Evolutionary conservation across 176 grass and related monocot genomes (phyloP).

Genomic region (Zizania latifolia): DNA sequence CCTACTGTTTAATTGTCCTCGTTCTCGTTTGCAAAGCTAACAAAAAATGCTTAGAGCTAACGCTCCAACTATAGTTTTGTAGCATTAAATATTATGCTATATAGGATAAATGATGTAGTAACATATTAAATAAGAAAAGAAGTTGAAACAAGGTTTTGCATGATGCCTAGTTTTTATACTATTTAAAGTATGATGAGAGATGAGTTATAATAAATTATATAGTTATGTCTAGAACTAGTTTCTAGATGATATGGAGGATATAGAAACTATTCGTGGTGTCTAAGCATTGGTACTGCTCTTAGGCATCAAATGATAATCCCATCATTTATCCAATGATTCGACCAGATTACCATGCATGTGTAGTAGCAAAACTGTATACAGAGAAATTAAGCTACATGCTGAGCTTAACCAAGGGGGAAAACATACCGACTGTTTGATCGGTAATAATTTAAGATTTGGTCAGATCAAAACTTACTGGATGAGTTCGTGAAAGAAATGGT

Average conservation of each 20-base stretch:
- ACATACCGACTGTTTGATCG: background rate
- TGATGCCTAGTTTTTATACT: too few relatives aligned
- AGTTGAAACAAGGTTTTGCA: too few relatives aligned
- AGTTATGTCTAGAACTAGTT: too few relatives aligned
- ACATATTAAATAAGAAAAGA: too few relatives aligned
- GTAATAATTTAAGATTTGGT: background rate
- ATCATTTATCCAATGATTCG: background rate
- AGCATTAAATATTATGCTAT: too few relatives aligned
- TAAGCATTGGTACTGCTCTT: too few relatives aligned
- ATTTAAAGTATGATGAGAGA: too few relatives aligned
- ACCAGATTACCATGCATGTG: background rate
- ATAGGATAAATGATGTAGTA: too few relatives aligned
- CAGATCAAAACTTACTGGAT: slow-evolving; percentile 49
- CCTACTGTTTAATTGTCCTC: background rate
- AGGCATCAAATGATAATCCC: background rate
- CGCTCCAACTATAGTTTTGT: too few relatives aligned
- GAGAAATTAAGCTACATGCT: background rate
- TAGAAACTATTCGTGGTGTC: too few relatives aligned
- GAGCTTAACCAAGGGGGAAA: background rate
- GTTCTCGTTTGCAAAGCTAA: background rate
- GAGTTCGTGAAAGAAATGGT: slow-evolving; percentile 50
- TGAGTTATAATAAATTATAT: too few relatives aligned
- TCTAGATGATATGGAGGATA: too few relatives aligned
- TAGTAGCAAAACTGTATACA: background rate
- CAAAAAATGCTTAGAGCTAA: background rate